Base-by-base conservation (phyloP, 1,284 basidiomycete genomes). In the Microbotryum silenes-acaulis region DNA sequence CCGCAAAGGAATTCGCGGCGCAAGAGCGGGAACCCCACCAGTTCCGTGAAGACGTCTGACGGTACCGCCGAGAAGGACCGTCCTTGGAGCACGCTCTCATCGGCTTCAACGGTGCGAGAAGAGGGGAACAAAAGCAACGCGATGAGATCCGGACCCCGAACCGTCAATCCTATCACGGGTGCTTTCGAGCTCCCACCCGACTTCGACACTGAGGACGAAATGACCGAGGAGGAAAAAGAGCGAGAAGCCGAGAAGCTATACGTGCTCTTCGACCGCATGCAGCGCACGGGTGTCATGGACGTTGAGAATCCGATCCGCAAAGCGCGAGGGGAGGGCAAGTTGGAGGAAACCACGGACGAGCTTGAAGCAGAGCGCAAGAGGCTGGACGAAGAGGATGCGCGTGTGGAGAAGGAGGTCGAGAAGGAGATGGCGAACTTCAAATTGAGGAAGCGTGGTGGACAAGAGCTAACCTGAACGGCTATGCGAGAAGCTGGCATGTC, bases 141-240 rank as follows among this genome's bases (percentile, higher is more conserved):
- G 37, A 16, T 12, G 14, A 18, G 12, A 42, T 42, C 3, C 37
- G 37, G 53, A 16, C 2, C 51, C 29, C 61, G 49, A 54, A 49
- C 50, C n/a, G 84, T 90, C 71, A 86, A 91, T 73, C 88, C 89
- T 0, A 90, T 91, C 71, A 91, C 88, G 1, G 88, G 86, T 21
- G 82, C 82, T 20, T 79, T 78, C 20, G 77, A 82, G 60, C 72
- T 73, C 62, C 76, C 78, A 20, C 55, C 47, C 5, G 75, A 76
- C 9, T n/a, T 58, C 14, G 44, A 51, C 4, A 52, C 59, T 27
- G 51, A 49, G 8, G 58, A 75, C 23, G 70, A 70, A 7, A 91
- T 96, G 90, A 86, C 88, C 0, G 85, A 91, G 23, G 91, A 91
- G 72, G 91, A 96, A 78, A 92, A 91, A 74, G 89, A 93, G 72